Evolutionary conservation across 257 asterid species (phyloP).

Genomic region (Nicotiana sylvestris): DNA sequence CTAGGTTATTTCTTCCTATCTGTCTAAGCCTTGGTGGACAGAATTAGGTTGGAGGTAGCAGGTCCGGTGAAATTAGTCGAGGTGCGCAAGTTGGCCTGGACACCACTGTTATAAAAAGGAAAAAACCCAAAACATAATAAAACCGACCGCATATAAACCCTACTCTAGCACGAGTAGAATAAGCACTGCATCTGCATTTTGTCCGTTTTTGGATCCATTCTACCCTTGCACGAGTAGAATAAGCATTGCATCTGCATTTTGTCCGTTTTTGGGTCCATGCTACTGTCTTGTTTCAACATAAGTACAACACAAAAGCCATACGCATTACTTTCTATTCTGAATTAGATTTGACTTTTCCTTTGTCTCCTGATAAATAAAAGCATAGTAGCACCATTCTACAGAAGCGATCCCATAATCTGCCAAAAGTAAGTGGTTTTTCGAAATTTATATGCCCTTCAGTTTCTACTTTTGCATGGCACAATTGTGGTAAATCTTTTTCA

Average conservation of each 20-base stretch:
- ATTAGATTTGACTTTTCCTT: background rate
- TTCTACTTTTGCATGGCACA: background rate
- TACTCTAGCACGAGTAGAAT: background rate
- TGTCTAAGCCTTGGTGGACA: too few relatives aligned
- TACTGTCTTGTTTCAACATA: background rate
- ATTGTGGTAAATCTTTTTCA: background rate
- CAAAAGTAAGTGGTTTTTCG: background rate
- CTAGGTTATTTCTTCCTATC: too few relatives aligned
- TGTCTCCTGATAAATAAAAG: background rate
- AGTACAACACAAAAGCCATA: background rate
- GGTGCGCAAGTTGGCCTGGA: too few relatives aligned
- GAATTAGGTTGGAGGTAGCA: too few relatives aligned
- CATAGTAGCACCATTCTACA: background rate
- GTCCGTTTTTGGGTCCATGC: slow-evolving; percentile 1
- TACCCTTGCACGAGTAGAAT: background rate
- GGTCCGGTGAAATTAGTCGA: too few relatives aligned
- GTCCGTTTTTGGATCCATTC: background rate
- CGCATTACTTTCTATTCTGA: background rate
- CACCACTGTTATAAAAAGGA: too few relatives aligned
- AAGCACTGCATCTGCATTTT: background rate
- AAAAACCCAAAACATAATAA: background rate
- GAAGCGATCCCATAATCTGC: background rate
- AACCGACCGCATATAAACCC: background rate
- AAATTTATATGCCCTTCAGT: background rate
- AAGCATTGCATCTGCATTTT: background rate